Evolutionary conservation across 768 basidiomycete species (phyloP), one percentile per base, ranked within the genome.

Genomic region (Lentinula aciculospora): DNA sequence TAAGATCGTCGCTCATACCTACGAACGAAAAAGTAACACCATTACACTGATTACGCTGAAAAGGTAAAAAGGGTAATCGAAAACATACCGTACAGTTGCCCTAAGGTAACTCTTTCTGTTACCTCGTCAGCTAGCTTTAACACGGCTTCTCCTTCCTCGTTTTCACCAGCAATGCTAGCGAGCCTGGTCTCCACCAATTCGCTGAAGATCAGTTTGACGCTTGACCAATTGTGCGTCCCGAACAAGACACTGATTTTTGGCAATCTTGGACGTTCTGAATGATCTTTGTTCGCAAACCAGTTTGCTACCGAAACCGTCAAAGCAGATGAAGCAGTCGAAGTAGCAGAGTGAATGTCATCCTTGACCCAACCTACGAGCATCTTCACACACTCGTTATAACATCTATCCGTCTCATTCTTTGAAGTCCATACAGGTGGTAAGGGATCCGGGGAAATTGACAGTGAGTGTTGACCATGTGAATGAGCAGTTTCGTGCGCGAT

Each of bases 1-100:
- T 90, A 53, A 97, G 72, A 44, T 85, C 82, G 64, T 94, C 92
- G 40, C 84, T 82, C 92, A 97, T 95, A 4, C 93, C 92, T 93
- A 53, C 23, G 21, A 8, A 34, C 32, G 32, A n/a, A 39, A 28
- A 48, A 58, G 39, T 23, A 32, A 32, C 4, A 51, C 29, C 45
- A 63, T 23, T 32, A 23, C 7, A n/a, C 19, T 15, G 53, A 54
- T 42, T 19, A 19, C 7, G 17, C 21, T 46, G 3, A 29, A 19
- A 19, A 7, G n/a, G n/a, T n/a, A n/a, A n/a, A 19, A 19, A 47
- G 28, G 19, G 40, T 21, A 19, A 50, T 10, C 54, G 5, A 9
- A 21, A 4, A 28, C 79, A 45, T 55, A 92, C 93, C 94, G 61
- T 88, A 94, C 23, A 98, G 71, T 68, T 97, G 94, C 3, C 83